Conservation (phyloP, 495 filamentous ascomycete genomes). For the Cryomyces antarcticus region DNA sequence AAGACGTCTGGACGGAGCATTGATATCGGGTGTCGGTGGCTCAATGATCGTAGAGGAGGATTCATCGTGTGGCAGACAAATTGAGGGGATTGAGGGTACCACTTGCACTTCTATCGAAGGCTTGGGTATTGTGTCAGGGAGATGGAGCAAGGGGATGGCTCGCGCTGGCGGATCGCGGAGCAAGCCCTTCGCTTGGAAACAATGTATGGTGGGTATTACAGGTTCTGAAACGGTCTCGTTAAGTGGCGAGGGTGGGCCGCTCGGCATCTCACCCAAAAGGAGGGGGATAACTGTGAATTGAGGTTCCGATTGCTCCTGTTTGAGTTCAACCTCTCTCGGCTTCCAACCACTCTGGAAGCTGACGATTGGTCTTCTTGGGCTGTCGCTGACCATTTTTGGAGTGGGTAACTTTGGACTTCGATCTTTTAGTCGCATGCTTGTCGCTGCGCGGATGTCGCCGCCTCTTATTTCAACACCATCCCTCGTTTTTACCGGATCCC, state of each 20-base stretch:
- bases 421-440: constrained; percentile 70
- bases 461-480: constrained; percentile 64
- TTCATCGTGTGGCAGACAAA: background rate
- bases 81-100: background rate
- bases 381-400: constrained; percentile 70
- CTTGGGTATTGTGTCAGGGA: background rate
- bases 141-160: background rate
- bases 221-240: background rate
- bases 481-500: constrained; percentile 22
- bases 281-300: background rate
- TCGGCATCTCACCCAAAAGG: background rate
- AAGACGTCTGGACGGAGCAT: background rate
- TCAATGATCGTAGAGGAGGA: background rate
- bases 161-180: background rate
- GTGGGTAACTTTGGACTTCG: constrained; percentile 68
- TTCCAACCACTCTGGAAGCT: constrained; percentile 77
- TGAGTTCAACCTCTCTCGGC: constrained; percentile 27
- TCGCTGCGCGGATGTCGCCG: constrained; percentile 75
- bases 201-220: background rate
- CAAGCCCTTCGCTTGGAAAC: background rate
- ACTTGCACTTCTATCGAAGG: background rate
- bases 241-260: background rate
- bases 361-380: constrained; percentile 70
- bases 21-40: background rate
- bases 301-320: constrained; percentile 8